phyloP scores from a whole-genome alignment of 441 rosid species.

The Adansonia madagascariensis region DNA sequence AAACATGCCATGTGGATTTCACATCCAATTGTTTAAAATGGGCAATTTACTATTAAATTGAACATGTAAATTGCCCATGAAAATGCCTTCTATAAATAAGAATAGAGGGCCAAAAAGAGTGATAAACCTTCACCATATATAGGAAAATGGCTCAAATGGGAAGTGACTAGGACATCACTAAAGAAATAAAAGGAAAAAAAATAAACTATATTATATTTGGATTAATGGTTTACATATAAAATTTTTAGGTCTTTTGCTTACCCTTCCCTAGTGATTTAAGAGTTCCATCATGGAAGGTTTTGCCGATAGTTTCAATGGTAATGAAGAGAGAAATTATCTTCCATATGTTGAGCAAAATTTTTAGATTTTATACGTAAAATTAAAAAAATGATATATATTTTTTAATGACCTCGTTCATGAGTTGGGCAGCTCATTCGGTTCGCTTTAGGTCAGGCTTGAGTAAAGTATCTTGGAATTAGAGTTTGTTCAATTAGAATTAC shows the following conservation, averaged over 20 bases:
- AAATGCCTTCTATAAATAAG: neutral
- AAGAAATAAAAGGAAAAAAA: neutral
- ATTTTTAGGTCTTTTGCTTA: neutral
- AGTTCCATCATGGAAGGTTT: neutral
- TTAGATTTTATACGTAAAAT: too few relatives aligned
- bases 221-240: neutral
- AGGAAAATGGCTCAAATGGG: constrained; percentile 1
- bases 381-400: too few relatives aligned
- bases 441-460: too few relatives aligned
- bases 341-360: too few relatives aligned
- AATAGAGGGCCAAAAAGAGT: neutral
- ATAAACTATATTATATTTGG: neutral
- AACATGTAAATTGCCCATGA: too few relatives aligned
- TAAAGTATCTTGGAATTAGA: too few relatives aligned
- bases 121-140: neutral
- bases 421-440: too few relatives aligned
- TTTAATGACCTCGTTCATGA: too few relatives aligned
- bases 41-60: neutral
- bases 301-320: neutral
- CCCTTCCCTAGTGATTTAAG: neutral
- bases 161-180: constrained; percentile 28
- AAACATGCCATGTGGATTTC: constrained; percentile 16
- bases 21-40: neutral
- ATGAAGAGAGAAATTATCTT: neutral
- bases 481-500: too few relatives aligned